Percentiles rank a stretch among this genome's conserved stretches.
Evolutionary conservation across 805 yeast genomes (phyloP).

Genomic region (Komagataella phaffii): DNA sequence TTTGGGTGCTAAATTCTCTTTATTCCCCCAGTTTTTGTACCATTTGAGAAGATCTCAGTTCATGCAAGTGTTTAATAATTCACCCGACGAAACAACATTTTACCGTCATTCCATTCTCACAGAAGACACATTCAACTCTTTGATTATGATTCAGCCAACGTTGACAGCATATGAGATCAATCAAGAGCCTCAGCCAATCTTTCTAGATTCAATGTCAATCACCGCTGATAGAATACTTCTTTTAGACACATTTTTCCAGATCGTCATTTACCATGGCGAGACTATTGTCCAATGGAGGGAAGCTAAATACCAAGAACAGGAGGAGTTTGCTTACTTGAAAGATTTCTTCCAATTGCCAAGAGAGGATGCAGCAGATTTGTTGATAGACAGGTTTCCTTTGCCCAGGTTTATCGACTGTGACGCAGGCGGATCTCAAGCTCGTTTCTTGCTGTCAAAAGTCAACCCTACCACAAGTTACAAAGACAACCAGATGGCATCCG

Average conservation of each 20-base stretch:
- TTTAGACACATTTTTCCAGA: slow-evolving; percentile 58
- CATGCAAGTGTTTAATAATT: slow-evolving; percentile 51
- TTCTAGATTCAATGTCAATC: slow-evolving; percentile 50
- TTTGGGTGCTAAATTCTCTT: slow-evolving; percentile 31
- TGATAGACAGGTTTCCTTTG: slow-evolving; percentile 55
- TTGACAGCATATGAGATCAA: slow-evolving; percentile 44
- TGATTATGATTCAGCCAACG: slow-evolving; percentile 61
- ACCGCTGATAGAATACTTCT: slow-evolving; percentile 42
- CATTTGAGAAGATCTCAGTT: slow-evolving; percentile 56
- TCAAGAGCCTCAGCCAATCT: slow-evolving; percentile 47
- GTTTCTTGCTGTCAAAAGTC: slow-evolving; percentile 55
- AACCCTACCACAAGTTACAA: slow-evolving; percentile 53
- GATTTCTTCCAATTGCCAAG: slow-evolving; percentile 50
- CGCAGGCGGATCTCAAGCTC: slow-evolving; percentile 66
- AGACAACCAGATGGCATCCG: slow-evolving; percentile 14
- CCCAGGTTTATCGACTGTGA: slow-evolving; percentile 65
- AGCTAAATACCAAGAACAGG: slow-evolving; percentile 46
- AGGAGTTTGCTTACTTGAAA: slow-evolving; percentile 45
- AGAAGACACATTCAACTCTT: slow-evolving; percentile 46
- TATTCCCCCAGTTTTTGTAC: slow-evolving; percentile 56
- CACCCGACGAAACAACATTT: slow-evolving; percentile 62
- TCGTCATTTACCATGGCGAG: slow-evolving; percentile 54
- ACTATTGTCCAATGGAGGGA: slow-evolving; percentile 56
- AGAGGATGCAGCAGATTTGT: slow-evolving; percentile 48
- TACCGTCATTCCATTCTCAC: slow-evolving; percentile 48